Evolutionary conservation across 495 filamentous ascomycete genomes (phyloP).

Genomic region (Aspergillus sparsus): DNA sequence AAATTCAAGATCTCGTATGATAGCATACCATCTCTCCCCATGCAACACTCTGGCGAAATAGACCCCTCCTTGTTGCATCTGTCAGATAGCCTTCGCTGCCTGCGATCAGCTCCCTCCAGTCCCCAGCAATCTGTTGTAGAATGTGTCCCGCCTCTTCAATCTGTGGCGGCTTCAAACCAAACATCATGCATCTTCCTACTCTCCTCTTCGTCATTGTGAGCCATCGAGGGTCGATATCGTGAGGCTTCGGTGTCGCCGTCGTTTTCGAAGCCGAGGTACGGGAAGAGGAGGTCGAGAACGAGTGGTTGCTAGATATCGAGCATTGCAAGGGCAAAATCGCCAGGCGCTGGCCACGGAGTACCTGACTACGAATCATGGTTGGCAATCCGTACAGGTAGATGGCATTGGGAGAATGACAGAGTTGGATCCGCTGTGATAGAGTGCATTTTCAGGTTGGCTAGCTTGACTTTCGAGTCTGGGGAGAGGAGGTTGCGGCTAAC

Average conservation of each 20-base stretch:
- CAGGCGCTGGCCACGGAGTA: conserved; percentile 24
- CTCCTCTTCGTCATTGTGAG: conserved; percentile 70
- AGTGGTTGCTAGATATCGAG: conserved; percentile 16
- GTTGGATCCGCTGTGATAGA: neutral
- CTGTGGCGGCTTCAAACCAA: conserved; percentile 67
- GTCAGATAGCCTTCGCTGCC: conserved; percentile 83
- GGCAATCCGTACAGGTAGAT: neutral
- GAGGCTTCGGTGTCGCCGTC: conserved; percentile 31
- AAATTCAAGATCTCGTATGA: conserved; percentile 6
- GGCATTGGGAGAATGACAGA: neutral
- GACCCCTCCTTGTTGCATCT: conserved; percentile 59
- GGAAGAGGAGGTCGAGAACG: conserved; percentile 31
- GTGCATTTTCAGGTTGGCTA: neutral
- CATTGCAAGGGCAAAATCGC: conserved; percentile 4
- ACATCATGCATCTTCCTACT: conserved; percentile 81
- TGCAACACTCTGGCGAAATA: conserved; percentile 71
- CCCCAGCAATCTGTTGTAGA: conserved; percentile 59
- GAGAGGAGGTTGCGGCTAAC: conserved; percentile 13
- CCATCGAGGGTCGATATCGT: conserved; percentile 62
- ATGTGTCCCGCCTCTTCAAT: conserved; percentile 60
- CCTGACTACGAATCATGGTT: conserved; percentile 21
- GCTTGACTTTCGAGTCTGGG: conserved; percentile 6
- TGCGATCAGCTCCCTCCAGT: conserved; percentile 78
- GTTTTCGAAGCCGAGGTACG: conserved; percentile 16
- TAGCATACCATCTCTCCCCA: conserved; percentile 86